Conservation (phyloP, 1,284 basidiomycete genomes). For the Cryptococcus sp. region DNA sequence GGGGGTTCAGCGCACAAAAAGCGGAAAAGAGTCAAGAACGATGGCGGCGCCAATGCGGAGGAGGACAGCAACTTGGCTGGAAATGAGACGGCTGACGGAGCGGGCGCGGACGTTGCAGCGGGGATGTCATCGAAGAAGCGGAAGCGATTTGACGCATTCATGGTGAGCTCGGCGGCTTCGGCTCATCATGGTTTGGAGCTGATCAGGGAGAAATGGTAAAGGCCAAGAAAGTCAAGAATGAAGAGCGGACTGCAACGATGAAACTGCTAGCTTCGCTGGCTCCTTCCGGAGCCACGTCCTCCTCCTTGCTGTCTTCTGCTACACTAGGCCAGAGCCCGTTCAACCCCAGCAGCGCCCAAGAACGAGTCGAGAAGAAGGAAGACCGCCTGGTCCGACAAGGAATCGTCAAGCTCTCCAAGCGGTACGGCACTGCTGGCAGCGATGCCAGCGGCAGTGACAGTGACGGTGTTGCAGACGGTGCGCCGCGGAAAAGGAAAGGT, state of each 20-base stretch:
- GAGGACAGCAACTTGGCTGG: conserved; percentile 51
- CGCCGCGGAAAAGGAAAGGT: conserved; percentile 59
- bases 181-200: conserved; percentile 58
- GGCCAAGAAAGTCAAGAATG: conserved; percentile 52
- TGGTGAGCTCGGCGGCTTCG: conserved; percentile 56
- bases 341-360: conserved; percentile 45
- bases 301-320: conserved; percentile 37
- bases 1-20: conserved; percentile 50
- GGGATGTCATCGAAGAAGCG: conserved; percentile 53
- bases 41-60: conserved; percentile 44
- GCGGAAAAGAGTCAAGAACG: conserved; percentile 41
- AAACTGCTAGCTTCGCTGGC: conserved; percentile 40
- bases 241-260: conserved; percentile 47
- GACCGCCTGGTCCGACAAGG: conserved; percentile 68
- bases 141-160: conserved; percentile 53
- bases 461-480: conserved; percentile 55
- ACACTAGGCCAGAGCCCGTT: conserved; percentile 48
- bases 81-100: conserved; percentile 20
- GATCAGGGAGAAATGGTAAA: conserved; percentile 12
- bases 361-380: conserved; percentile 76
- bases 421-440: conserved; percentile 59
- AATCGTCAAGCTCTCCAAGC: conserved; percentile 60
- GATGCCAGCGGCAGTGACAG: conserved; percentile 48
- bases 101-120: conserved; percentile 25
- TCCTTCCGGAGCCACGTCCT: conserved; percentile 30